Base-by-base conservation (phyloP, 768 basidiomycete genomes). In the Psilocybe tampanensis region DNA sequence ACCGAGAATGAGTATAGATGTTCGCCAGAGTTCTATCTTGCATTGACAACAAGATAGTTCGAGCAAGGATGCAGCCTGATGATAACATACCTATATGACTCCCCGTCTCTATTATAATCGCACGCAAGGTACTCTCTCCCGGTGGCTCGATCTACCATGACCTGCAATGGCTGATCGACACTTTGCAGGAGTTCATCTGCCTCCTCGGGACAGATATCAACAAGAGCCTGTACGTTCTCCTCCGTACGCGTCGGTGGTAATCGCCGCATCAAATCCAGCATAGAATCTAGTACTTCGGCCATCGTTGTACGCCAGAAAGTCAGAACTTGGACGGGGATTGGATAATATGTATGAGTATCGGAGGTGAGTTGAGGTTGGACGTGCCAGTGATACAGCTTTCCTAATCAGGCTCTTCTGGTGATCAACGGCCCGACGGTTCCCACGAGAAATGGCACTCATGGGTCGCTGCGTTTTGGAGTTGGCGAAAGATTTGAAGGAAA, bases 201-300 rank as follows among this genome's bases (percentile, higher is more conserved):
- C 67, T 92, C 89, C 68, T 98, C 95, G 26, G 96, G 96, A 58
- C 88, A 89, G 68, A 98, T 87, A 45, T 78, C 77, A 57, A 92
- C 86, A 24, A 98, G 86, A 23, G 86, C 80, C 45, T 85, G 78
- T 61, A 98, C 86, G 74, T 96, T 98, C 70, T 91, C 85, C 68
- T 94, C 89, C 44, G 95, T 89, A 18, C 86, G 78, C 8, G 88
- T 91, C 2, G 97, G 96, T 8, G 97, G 97, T n/a, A 98, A 83
- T 15, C 97, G 89, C 52, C 97, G 86, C 84, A 95, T 90, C 47
- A 98, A 84, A 76, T 98, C 96, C 39, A 98, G 87, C 87, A 96
- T 94, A 54, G 92, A 90, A 67, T 95, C 92, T 45, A 94, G 84
- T 57, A 89, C 79, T 72, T 94, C 92, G 47, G 80, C 78, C 89